phyloP scores from a whole-genome alignment of 2,329 filamentous ascomycete genomes.

The Magnaporthales sp. region DNA sequence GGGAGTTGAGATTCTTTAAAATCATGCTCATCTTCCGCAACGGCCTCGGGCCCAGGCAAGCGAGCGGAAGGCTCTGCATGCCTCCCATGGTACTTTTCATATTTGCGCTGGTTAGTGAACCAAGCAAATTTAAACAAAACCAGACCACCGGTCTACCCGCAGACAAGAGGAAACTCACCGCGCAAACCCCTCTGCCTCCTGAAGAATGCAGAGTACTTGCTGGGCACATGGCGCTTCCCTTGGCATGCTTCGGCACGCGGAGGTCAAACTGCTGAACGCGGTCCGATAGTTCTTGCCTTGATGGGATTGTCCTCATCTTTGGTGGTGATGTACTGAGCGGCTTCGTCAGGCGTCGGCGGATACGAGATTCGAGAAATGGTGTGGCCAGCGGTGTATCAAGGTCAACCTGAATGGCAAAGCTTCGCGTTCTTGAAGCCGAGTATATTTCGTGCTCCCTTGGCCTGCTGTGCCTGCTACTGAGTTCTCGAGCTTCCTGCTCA shows the following conservation, averaged over 20 bases:
- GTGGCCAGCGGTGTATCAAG: neutral
- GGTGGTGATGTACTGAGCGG: neutral
- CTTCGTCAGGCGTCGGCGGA: neutral
- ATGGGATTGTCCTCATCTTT: neutral
- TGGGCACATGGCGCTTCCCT: constrained; percentile 42
- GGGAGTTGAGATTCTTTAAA: neutral
- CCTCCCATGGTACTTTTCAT: constrained; percentile 12
- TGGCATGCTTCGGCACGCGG: constrained; percentile 40
- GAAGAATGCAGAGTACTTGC: constrained; percentile 33
- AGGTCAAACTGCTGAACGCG: constrained; percentile 30
- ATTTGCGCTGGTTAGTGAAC: neutral
- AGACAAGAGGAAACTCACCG: constrained; percentile 17
- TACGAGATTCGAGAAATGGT: neutral
- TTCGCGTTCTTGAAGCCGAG: neutral
- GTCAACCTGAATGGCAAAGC: neutral
- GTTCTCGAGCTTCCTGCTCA: neutral
- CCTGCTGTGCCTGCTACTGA: neutral
- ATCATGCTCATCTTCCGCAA: neutral
- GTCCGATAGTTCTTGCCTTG: neutral
- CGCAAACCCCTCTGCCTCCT: constrained; percentile 38
- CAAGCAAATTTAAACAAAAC: neutral
- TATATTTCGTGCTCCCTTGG: neutral
- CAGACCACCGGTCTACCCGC: neutral
- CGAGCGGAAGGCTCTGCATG: neutral
- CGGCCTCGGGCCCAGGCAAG: neutral